A percentile compares a stretch with the other conserved stretches of the same genome.
Evolutionary conservation across 345 rosid species (phyloP).

Genomic region (Syzygium aromaticum): DNA sequence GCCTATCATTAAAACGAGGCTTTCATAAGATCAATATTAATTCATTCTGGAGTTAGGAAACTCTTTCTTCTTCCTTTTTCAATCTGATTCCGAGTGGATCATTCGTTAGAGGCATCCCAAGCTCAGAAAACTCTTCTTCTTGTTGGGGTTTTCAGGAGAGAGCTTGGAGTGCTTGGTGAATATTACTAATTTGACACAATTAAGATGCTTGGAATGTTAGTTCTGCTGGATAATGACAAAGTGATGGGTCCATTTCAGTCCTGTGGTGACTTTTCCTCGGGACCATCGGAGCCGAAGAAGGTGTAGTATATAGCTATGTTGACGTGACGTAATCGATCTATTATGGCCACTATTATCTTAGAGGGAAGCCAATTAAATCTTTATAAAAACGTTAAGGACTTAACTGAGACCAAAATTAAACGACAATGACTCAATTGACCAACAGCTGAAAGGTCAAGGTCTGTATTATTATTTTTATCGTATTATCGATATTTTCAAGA

Average conservation of each 20-base stretch:
- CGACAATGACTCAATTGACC: too few species aligned
- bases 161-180: background rate
- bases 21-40: background rate
- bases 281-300: background rate
- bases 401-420: too few species aligned
- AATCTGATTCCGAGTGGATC: background rate
- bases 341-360: background rate
- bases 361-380: too few species aligned
- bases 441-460: too few species aligned
- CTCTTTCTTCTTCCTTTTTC: background rate
- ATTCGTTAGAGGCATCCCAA: background rate
- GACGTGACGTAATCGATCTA: background rate
- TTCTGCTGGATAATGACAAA: background rate
- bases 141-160: background rate
- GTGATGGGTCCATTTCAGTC: background rate
- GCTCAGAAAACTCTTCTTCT: background rate
- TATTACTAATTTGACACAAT: background rate
- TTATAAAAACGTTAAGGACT: too few species aligned
- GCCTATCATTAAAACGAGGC: background rate
- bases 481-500: too few species aligned
- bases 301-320: background rate
- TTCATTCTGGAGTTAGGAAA: background rate
- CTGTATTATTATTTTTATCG: too few species aligned
- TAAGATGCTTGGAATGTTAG: background rate
- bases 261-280: background rate